Percentiles rank a stretch among this genome's conserved stretches.
Evolutionary conservation across 768 basidiomycete genomes (phyloP).

Genomic region (Dentipellis fragilis): DNA sequence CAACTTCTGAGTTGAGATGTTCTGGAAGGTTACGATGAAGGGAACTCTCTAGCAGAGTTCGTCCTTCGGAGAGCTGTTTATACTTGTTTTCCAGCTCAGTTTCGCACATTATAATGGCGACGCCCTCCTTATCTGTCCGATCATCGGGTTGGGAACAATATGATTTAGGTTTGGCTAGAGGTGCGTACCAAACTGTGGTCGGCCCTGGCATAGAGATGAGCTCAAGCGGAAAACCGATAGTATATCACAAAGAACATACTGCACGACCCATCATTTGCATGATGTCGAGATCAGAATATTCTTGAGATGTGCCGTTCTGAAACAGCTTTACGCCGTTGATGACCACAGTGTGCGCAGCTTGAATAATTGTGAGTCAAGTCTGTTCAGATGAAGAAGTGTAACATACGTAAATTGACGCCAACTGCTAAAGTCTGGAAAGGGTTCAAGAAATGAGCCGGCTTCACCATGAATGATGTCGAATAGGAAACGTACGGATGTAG

Average conservation of each 20-base stretch:
- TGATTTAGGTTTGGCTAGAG: not conserved
- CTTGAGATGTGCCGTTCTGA: conserved; percentile 54
- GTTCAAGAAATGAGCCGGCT: conserved; percentile 7
- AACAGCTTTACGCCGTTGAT: conserved; percentile 86
- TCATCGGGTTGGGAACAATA: not conserved
- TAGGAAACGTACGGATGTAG: conserved; percentile 61
- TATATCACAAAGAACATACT: conserved; percentile 29
- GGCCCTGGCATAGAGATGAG: conserved; percentile 38
- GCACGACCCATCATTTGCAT: conserved; percentile 97
- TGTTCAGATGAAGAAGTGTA: not conserved
- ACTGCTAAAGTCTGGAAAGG: conserved; percentile 76
- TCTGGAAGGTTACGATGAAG: conserved; percentile 79
- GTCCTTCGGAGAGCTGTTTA: conserved; percentile 54
- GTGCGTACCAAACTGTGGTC: conserved; percentile 76
- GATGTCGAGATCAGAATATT: conserved; percentile 89
- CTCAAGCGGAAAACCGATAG: not conserved
- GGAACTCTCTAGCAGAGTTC: conserved; percentile 74
- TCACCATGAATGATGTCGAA: not conserved
- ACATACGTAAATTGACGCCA: conserved; percentile 87
- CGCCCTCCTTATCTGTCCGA: conserved; percentile 63
- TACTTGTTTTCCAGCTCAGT: conserved; percentile 64
- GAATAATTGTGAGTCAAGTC: not conserved
- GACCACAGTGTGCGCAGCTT: conserved; percentile 88
- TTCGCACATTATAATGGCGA: conserved; percentile 80
- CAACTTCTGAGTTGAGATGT: conserved; percentile 91